Conservation (phyloP, 495 filamentous ascomycete species). For the Apiosordaria backusii region DNA sequence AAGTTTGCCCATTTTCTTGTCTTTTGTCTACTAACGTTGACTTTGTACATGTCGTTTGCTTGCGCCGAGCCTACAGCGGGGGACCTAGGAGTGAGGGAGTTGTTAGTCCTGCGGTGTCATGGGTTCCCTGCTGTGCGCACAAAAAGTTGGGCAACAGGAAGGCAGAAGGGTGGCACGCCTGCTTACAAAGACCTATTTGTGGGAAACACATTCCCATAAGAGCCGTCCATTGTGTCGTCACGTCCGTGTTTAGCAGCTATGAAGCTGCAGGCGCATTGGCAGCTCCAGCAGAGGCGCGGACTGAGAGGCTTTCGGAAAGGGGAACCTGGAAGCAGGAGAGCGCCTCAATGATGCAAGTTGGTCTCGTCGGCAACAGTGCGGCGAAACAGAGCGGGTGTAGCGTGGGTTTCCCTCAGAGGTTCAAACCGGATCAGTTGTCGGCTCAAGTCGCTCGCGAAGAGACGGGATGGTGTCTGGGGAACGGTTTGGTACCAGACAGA, state of each 20-base stretch:
- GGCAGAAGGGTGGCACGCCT: not conserved
- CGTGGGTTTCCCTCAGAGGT: not conserved
- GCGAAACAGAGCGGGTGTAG: conserved; percentile 19
- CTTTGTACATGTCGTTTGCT: conserved; percentile 42
- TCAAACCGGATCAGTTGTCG: not conserved
- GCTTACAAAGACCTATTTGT: conserved; percentile 23
- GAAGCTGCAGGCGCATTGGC: conserved; percentile 6
- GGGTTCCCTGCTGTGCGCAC: not conserved
- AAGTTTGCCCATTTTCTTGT: conserved; percentile 95
- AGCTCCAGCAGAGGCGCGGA: not conserved
- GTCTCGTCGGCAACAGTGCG: conserved; percentile 13
- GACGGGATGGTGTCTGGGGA: not conserved
- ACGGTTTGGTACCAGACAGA: not conserved
- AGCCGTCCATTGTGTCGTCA: conserved; percentile 29
- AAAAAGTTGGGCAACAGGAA: conserved; percentile 4
- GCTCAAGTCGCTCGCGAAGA: not conserved
- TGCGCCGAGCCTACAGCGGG: conserved; percentile 22
- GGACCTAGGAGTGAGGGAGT: conserved; percentile 24
- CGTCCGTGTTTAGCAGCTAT: conserved; percentile 5
- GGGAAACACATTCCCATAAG: conserved; percentile 35
- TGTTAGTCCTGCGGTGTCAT: conserved; percentile 2
- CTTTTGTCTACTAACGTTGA: conserved; percentile 86
- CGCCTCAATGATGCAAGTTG: conserved; percentile 8
- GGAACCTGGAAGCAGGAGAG: not conserved
- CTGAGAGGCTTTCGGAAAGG: not conserved